phyloP scores from a whole-genome alignment of 257 asterid genomes.

The Echium plantagineum region DNA sequence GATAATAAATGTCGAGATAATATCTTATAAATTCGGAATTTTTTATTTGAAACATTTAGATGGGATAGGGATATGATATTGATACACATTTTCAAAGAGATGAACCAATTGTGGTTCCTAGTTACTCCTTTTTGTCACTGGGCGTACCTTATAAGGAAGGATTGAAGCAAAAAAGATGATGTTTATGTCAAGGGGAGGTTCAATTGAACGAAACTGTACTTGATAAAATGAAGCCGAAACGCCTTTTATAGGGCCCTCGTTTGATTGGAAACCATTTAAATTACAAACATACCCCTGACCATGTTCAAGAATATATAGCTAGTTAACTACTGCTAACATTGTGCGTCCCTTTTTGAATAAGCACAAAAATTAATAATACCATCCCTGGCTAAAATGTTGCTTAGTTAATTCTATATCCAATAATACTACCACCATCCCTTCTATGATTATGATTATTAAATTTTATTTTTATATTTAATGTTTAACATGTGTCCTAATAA shows the following conservation, averaged over 20 bases:
- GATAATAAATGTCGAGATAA: background rate
- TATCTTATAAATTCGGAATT: too few relatives aligned
- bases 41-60: background rate
- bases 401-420: too few relatives aligned
- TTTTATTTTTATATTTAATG: too few relatives aligned
- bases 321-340: too few relatives aligned
- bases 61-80: too few relatives aligned
- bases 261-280: background rate
- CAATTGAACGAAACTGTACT: background rate
- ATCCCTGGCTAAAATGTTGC: too few relatives aligned
- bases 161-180: background rate
- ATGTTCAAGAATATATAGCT: background rate
- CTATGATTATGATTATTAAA: too few relatives aligned
- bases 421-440: too few relatives aligned
- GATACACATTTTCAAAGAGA: too few relatives aligned
- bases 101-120: background rate
- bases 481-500: too few relatives aligned
- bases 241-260: conserved; percentile 20
- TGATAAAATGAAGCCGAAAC: conserved; percentile 13
- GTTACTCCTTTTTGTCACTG: background rate
- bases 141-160: background rate
- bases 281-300: conserved; percentile 30
- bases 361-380: too few relatives aligned
- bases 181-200: conserved; percentile 1
- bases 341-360: too few relatives aligned